These are phyloP conservation scores for Camelina hispida DNA, from an alignment of 345 rosid genomes.

Conservation along the genomic window DNA sequence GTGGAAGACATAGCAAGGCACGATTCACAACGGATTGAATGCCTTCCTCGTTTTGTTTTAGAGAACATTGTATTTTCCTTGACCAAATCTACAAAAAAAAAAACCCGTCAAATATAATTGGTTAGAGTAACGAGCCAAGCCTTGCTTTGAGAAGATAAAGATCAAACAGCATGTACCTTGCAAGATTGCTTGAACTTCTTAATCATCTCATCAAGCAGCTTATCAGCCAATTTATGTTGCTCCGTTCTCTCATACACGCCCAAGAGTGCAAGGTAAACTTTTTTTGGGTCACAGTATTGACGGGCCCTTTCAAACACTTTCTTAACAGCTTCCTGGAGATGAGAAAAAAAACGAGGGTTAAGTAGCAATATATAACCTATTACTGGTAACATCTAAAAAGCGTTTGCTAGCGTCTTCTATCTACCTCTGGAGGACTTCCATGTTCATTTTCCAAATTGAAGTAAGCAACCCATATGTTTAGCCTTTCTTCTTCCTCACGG, in stretches of 20 bases:
- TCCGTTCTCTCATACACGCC: conserved; percentile 85
- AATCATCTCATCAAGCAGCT: conserved; percentile 73
- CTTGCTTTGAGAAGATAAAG: background rate
- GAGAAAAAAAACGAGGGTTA: conserved; percentile 31
- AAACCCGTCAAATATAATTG: conserved; percentile 13
- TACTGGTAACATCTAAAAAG: conserved; percentile 8
- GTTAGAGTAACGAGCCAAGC: conserved; percentile 10
- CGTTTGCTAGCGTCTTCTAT: conserved; percentile 11
- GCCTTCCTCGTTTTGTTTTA: conserved; percentile 64
- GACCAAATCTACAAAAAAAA: conserved; percentile 68
- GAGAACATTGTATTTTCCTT: conserved; percentile 59
- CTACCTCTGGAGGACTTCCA: conserved; percentile 95
- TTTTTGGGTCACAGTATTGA: conserved; percentile 85
- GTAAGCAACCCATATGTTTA: conserved; percentile 95
- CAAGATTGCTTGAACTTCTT: conserved; percentile 92
- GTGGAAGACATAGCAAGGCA: conserved; percentile 81
- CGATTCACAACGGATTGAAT: conserved; percentile 71
- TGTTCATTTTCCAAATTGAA: conserved; percentile 92
- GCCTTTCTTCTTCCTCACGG: conserved; percentile 93
- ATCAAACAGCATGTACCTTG: conserved; percentile 61
- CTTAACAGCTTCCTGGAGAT: conserved; percentile 77
- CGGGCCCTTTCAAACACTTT: conserved; percentile 86
- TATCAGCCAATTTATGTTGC: conserved; percentile 73
- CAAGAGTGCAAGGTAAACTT: conserved; percentile 79
- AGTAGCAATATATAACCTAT: conserved; percentile 8